Base-by-base conservation (phyloP, 352 stramenopile genomes). In the Pilasporangium apinafurcum region DNA sequence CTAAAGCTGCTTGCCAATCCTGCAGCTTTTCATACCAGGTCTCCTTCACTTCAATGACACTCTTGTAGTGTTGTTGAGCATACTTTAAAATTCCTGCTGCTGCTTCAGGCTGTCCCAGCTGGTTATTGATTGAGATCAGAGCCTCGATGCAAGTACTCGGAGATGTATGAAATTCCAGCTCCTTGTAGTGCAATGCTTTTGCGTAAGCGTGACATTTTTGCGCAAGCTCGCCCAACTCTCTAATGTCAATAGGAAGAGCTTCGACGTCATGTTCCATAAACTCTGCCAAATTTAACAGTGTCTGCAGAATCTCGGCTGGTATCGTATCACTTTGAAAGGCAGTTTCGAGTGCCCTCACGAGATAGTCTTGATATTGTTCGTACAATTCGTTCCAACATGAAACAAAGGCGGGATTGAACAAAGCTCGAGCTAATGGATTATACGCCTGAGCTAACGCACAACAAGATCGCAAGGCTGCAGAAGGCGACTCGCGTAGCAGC, bases 221-320 rank as follows among this genome's bases (percentile, higher is more conserved):
- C 22, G 77, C 77, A 6, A 99, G 65, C 43, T 98, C 86, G 5
- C 94, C 95, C 4, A 99, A 65, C 30, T 97, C 83, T 3, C 86
- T 77, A 47, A 98, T 98, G 51, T 98, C 80, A 39, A 99, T 99
- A 2, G 96, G 95, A 38, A 99, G 68, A 6, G 81, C 77, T 54
- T 96, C 85, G 29, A 98, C 92, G 49, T 99, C 94, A 44, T 98
- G 93, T 59, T 99, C 96, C 93, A 99, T 98, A 52, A 99, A 99
- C 72, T 99, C 97, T 5, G 93, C 95, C 7, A 99, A 65, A 59
- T 99, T 98, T 7, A 99, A 60, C 20, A 99, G 64, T 24, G 86
- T 88, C 51, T 98, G 94, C 22, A 99, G 51, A 42, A 99, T 98
- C 59, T 99, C 96, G 13, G 95, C 90, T 0, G 96, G 96, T 6